Evolutionary conservation across 352 stramenopile genomes (phyloP).

Genomic region (Phytophthora pistaciae): DNA sequence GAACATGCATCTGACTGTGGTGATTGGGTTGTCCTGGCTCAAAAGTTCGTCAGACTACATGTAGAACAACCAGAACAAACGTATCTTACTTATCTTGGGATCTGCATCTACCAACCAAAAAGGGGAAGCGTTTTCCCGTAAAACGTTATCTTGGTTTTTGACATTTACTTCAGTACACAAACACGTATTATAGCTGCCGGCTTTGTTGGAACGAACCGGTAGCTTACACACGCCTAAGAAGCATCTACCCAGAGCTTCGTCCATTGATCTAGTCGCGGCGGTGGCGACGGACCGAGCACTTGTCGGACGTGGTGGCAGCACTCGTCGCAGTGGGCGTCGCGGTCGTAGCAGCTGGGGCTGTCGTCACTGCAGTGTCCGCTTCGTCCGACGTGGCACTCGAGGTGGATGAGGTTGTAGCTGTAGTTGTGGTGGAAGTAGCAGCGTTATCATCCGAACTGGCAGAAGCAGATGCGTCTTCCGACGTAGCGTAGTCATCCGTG

Average conservation of each 20-base stretch:
- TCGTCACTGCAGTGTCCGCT: slow-evolving; percentile 4
- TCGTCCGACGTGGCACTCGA: slow-evolving; percentile 3
- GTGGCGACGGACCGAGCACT: slow-evolving; percentile 28
- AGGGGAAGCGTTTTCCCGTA: too few relatives aligned
- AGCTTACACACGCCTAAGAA: not conserved
- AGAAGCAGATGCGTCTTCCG: slow-evolving; percentile 26
- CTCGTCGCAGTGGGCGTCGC: slow-evolving; percentile 14
- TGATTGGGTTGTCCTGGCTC: slow-evolving; percentile 10
- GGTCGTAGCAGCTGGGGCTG: slow-evolving; percentile 3
- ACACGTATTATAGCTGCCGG: not conserved
- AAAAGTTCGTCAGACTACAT: not conserved
- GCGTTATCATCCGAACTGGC: slow-evolving; percentile 1
- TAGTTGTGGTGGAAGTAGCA: not conserved
- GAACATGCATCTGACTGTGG: not conserved
- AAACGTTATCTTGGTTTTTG: too few relatives aligned
- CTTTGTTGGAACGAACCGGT: not conserved
- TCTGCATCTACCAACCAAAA: not conserved
- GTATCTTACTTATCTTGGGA: not conserved
- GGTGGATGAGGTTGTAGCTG: not conserved
- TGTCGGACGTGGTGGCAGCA: slow-evolving; percentile 12
- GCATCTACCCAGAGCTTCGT: not conserved
- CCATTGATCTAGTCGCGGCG: slow-evolving; percentile 13
- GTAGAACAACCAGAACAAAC: slow-evolving; percentile 11
- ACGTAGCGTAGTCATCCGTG: slow-evolving; percentile 28
- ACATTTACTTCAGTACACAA: not conserved